Evolutionary conservation across 1,139 yeast genomes (phyloP).

Genomic region (Zhuliangozyma parablackwelliae): DNA sequence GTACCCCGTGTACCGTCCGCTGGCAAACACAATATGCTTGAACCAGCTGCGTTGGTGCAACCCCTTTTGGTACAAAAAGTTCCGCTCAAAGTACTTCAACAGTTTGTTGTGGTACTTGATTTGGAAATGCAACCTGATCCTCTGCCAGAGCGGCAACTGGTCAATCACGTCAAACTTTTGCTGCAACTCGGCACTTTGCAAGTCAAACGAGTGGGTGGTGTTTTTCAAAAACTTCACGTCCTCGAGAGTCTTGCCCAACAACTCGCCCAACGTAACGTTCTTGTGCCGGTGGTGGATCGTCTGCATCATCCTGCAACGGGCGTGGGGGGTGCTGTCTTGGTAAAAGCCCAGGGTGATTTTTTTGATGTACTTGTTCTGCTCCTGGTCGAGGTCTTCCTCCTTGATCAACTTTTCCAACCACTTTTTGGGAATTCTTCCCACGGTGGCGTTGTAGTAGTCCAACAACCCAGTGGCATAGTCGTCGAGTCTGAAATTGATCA

Average conservation of each 20-base stretch:
- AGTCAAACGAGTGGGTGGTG: constrained; percentile 35
- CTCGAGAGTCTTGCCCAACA: constrained; percentile 21
- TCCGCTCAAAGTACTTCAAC: constrained; percentile 58
- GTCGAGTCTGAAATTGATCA: constrained; percentile 34
- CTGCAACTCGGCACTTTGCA: constrained; percentile 28
- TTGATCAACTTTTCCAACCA: constrained; percentile 21
- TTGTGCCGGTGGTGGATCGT: constrained; percentile 11
- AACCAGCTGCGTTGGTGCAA: constrained; percentile 74
- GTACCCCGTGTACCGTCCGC: constrained; percentile 83
- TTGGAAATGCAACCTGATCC: constrained; percentile 31
- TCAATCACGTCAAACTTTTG: constrained; percentile 30
- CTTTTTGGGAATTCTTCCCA: constrained; percentile 27
- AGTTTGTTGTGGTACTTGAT: constrained; percentile 38
- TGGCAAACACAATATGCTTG: constrained; percentile 78
- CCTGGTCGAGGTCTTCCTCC: constrained; percentile 12
- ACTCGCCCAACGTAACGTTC: constrained; percentile 24
- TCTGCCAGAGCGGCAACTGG: constrained; percentile 37
- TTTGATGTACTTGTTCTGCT: constrained; percentile 17
- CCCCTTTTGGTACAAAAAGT: constrained; percentile 61
- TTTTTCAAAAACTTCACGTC: constrained; percentile 25
- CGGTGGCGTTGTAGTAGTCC: constrained; percentile 26
- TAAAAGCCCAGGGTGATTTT: constrained; percentile 23
- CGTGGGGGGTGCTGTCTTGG: constrained; percentile 4
- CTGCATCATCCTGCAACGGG: constrained; percentile 6
- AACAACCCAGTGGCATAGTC: constrained; percentile 34